Percentiles rank a stretch among this genome's conserved stretches.
Evolutionary conservation across 2,329 filamentous ascomycete genomes (phyloP).

Genomic region (Pleomassaria siparia): DNA sequence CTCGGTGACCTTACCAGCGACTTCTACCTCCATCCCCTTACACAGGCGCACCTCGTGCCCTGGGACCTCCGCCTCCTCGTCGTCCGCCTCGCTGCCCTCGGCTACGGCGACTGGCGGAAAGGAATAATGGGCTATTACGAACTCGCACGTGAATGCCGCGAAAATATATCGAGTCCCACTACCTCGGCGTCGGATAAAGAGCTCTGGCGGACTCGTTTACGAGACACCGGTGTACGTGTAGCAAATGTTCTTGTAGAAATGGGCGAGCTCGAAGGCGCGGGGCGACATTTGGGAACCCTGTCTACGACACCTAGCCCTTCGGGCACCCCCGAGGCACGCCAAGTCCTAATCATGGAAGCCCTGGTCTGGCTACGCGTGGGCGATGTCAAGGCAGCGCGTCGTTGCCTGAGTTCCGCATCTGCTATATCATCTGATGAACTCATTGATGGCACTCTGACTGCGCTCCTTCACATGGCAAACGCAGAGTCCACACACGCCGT

Average conservation of each 20-base stretch:
- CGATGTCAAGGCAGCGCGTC: constrained; percentile 68
- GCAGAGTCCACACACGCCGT: constrained; percentile 69
- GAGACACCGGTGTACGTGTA: constrained; percentile 70
- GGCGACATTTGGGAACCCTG: constrained; percentile 68
- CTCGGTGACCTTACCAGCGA: constrained; percentile 64
- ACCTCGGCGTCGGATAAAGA: constrained; percentile 56
- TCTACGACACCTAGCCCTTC: constrained; percentile 45
- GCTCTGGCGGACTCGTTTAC: constrained; percentile 71
- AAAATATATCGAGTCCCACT: constrained; percentile 43
- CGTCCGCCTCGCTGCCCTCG: constrained; percentile 81
- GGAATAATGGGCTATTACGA: constrained; percentile 92
- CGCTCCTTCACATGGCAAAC: constrained; percentile 77
- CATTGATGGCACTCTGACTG: constrained; percentile 55
- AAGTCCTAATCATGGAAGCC: constrained; percentile 50
- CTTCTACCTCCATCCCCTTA: constrained; percentile 52
- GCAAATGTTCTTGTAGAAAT: constrained; percentile 76
- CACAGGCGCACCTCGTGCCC: constrained; percentile 63
- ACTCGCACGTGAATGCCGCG: constrained; percentile 74
- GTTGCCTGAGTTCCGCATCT: constrained; percentile 48
- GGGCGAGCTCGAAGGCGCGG: constrained; percentile 81
- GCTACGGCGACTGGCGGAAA: constrained; percentile 79
- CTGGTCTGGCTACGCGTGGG: constrained; percentile 79
- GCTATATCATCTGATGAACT: constrained; percentile 16
- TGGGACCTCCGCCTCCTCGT: constrained; percentile 85
- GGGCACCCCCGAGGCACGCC: constrained; percentile 31